Percentiles rank a stretch among this genome's conserved stretches.
These are phyloP conservation scores for Boletus rufocinnamomeus DNA, from an alignment of 768 basidiomycete genomes.

Conservation along the genomic window DNA sequence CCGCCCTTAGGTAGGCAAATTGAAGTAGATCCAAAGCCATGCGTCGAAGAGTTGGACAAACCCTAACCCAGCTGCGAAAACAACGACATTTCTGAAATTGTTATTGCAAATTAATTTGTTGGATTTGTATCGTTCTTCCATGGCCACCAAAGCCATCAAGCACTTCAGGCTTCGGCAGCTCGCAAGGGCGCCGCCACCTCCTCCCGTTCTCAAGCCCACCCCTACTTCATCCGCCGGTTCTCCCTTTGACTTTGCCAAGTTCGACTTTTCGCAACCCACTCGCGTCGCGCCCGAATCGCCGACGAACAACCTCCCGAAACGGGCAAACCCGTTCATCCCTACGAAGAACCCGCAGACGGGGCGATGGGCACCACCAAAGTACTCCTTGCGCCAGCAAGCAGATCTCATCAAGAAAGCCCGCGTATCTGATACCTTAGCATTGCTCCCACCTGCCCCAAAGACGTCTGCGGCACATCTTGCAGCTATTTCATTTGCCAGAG, in stretches of 20 bases:
- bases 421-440: constrained; percentile 48
- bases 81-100: background rate
- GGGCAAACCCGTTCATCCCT: constrained; percentile 70
- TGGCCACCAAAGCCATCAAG: constrained; percentile 30
- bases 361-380: constrained; percentile 68
- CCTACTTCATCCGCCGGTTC: background rate
- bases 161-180: constrained; percentile 31
- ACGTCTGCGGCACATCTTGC: constrained; percentile 31
- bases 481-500: constrained; percentile 23
- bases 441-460: constrained; percentile 75
- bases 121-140: constrained; percentile 2
- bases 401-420: constrained; percentile 76
- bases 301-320: constrained; percentile 22
- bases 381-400: constrained; percentile 76
- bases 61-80: background rate
- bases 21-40: too few species aligned
- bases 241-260: constrained; percentile 23
- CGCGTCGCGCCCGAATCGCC: constrained; percentile 4
- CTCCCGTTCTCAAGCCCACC: constrained; percentile 30
- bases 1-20: too few species aligned
- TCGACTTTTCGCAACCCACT: constrained; percentile 21
- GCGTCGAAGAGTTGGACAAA: background rate
- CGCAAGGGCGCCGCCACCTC: constrained; percentile 15
- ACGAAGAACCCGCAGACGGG: constrained; percentile 58
- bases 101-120: background rate